Base-by-base conservation (phyloP, 176 grass and related monocot genomes). In the Rhynchospora breviuscula region DNA sequence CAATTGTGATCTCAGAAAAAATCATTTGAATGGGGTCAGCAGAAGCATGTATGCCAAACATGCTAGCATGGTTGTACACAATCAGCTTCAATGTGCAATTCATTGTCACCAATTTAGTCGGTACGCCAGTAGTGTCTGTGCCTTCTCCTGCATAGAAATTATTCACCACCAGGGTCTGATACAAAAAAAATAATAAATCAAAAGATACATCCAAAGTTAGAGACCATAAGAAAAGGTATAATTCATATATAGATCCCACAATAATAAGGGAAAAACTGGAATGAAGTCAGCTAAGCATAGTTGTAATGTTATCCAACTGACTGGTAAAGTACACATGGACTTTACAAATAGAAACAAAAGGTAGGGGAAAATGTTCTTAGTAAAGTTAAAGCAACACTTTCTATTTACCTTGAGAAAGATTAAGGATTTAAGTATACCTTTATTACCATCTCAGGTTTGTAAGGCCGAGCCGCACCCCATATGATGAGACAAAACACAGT, bases 21-120 rank as follows among this genome's bases (percentile, higher is more conserved):
- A 89, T 90, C 76, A 98, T 81, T 54, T 40, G 74, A 72, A 91
- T 82, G 6, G 90, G 87, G 43, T 71, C 83, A 10, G 90, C 89
- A 25, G 90, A 91, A 3, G 94, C 95, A 83, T 95, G 88, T 63
- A 98, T 98, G 75, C 92, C 95, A 51, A 89, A 93, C 95, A 90
- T 90, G 1, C 84, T 85, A 10, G 95, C 94, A 26, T 92, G 91
- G 70, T 98, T 98, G 59, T 87, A 80, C 12, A 98, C 89, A 53
- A 76, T 76, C 14, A 98, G 85, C 82, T 78, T 70, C 63, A 98
- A 78, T 0, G 95, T 88, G 81, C 92, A 89, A 54, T 98, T 98
- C 46, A 88, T 49, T 0, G 95, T 98, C 5, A 95, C 84, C 68
- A 98, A 65, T 81, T 90, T 90, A 49, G 95, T 98, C 10, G 92